phyloP scores from a whole-genome alignment of 805 yeast species.

The Kodamaea hsintzibuensis region DNA sequence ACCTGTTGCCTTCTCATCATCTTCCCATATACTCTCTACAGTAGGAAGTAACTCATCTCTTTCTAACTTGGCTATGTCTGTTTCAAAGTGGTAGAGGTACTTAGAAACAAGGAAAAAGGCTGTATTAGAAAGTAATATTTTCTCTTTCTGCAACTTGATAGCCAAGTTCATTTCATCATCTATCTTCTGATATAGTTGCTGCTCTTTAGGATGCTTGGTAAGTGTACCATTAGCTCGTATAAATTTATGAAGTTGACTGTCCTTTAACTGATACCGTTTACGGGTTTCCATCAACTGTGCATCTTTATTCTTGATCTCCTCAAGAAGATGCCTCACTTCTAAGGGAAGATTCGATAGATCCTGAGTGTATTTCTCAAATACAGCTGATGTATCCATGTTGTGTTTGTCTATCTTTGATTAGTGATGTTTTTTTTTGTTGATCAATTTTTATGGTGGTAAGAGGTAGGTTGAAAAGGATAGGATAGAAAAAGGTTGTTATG shows the following conservation, averaged over 20 bases:
- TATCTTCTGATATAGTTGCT: constrained; percentile 61
- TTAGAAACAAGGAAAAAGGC: constrained; percentile 76
- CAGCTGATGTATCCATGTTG: constrained; percentile 86
- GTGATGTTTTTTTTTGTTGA: neutral
- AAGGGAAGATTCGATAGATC: constrained; percentile 83
- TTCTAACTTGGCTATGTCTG: constrained; percentile 73
- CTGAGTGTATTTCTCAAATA: constrained; percentile 49
- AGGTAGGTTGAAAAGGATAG: too few species aligned
- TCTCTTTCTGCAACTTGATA: constrained; percentile 68
- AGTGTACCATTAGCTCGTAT: constrained; percentile 82
- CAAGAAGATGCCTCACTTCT: constrained; percentile 76
- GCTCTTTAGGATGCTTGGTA: constrained; percentile 80
- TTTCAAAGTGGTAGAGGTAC: constrained; percentile 71
- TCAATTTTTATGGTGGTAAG: too few species aligned
- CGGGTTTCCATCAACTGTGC: constrained; percentile 62
- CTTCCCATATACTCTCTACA: constrained; percentile 28
- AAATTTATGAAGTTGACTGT: constrained; percentile 78
- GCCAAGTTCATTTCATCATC: constrained; percentile 65
- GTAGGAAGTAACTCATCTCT: constrained; percentile 78
- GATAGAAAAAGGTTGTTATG: too few species aligned
- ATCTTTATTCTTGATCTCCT: constrained; percentile 77
- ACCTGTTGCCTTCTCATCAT: constrained; percentile 12
- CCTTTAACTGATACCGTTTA: constrained; percentile 67
- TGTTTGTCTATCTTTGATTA: neutral
- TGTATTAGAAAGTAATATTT: constrained; percentile 77